A percentile compares a stretch with the other conserved stretches of the same genome.
These are phyloP conservation scores for Sparassis latifolia DNA, from an alignment of 1,284 basidiomycete genomes.

Conservation along the genomic window DNA sequence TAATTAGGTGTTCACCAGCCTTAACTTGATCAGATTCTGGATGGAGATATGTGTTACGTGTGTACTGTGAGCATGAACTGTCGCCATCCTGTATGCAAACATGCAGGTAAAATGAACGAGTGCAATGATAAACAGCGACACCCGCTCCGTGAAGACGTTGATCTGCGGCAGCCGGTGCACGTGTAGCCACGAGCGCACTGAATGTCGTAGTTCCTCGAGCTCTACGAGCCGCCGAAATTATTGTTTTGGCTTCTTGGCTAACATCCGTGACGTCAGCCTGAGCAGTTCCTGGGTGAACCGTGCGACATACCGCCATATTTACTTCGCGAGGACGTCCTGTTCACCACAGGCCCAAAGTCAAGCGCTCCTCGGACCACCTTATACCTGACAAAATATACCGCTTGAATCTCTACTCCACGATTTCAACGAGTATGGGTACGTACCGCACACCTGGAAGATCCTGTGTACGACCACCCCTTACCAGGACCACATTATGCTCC, in stretches of 20 bases:
- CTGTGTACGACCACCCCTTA: slow-evolving; percentile 92
- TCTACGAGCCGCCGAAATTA: slow-evolving; percentile 19
- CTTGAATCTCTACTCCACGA: slow-evolving; percentile 2
- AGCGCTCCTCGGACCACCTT: slow-evolving; percentile 92
- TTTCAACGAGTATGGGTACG: slow-evolving; percentile 23
- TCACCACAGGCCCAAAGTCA: slow-evolving; percentile 90
- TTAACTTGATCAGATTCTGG: too few relatives aligned
- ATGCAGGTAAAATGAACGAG: too few relatives aligned
- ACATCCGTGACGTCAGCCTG: neutral
- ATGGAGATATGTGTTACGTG: too few relatives aligned
- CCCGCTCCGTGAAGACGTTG: too few relatives aligned
- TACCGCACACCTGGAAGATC: slow-evolving; percentile 96
- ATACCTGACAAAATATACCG: slow-evolving; percentile 56
- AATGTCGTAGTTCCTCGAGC: too few relatives aligned
- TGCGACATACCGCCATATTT: slow-evolving; percentile 82
- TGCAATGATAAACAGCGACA: too few relatives aligned
- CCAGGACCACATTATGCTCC: slow-evolving; percentile 93
- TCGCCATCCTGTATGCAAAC: too few relatives aligned
- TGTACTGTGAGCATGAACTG: too few relatives aligned
- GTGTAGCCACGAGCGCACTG: too few relatives aligned
- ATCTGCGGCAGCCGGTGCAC: too few relatives aligned
- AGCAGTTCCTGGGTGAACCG: neutral
- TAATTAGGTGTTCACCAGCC: slow-evolving; percentile 1
- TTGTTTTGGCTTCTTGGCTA: slow-evolving; percentile 85
- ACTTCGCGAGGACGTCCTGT: slow-evolving; percentile 77